Base-by-base conservation (phyloP, 2,329 filamentous ascomycete species). In the Cytospora paraplurivora region DNA sequence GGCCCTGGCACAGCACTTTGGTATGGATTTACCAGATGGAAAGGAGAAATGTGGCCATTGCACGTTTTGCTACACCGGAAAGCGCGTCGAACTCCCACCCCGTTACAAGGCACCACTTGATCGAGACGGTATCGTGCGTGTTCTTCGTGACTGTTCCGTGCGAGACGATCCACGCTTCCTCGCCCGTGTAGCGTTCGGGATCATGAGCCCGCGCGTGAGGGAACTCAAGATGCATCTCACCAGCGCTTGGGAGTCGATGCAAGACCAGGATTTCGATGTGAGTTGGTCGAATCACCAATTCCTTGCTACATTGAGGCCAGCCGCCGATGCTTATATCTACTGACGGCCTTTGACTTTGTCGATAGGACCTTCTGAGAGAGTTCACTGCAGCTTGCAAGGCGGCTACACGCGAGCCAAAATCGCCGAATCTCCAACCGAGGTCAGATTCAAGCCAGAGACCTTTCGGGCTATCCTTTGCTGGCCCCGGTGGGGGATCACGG, bases 151-250 rank as follows among this genome's bases (percentile, higher is more conserved):
- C 0, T 79, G 81, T 13, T 68, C 73, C 0, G 78, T 81, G 1
- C 76, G 83, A 2, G 82, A 88, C 54, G 86, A 89, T 69, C 77
- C 86, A 2, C 73, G 85, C 13, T 83, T 87, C 67, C 73, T 88
- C 34, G 84, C 86, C 0, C 78, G 82, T 21, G 74, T 88, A 4
- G 86, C 85, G 0, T 88, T 88, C 70, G 86, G 86, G 0, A 88
- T 88, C 69, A 77, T 76, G 52, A 88, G 84, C 67, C 86, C 86
- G 0, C 74, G 85, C 1, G 77, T 85, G 0, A 77, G 73, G 6
- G 71, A 75, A 44, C 70, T 85, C 59, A 83, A 80, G 69, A 67
- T 88, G 37, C 75, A 78, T 13, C 81, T 74, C 57, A 71, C 71
- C 8, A 38, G 65, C 0, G 76, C 82, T 0, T 87, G 86, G 69